Evolutionary conservation across 148 eudicot species (phyloP), one percentile per base, ranked within the genome.

Genomic region (Amaranthus palmeri): DNA sequence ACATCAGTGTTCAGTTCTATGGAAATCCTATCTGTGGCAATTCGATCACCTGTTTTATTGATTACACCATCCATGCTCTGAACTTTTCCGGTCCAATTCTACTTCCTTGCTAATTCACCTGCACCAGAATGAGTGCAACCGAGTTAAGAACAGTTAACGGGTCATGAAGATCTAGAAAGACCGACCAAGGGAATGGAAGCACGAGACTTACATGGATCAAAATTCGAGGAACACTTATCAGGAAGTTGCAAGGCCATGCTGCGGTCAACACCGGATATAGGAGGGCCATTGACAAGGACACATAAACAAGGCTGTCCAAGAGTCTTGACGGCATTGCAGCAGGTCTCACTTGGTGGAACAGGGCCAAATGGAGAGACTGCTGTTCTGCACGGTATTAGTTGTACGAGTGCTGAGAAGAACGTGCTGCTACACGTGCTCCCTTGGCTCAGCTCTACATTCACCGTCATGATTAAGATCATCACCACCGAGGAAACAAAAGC

Each of bases 191-290:
- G 65, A 7, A 11, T 64, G 54, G 58, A 53, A 43, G 14, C 36
- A 25, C 36, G 49, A 69, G 59, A 66, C 5, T 72, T 79, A 88
- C 96, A 93, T 79, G 96, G 96, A 54, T 86, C 89, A 47, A 93
- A 93, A 84, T 82, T 87, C 44, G 84, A 69, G 40, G 81, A 58
- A 76, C 98, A 93, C 80, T 90, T 93, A 6, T 84, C 87, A 4
- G 98, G 96, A n/a, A 93, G 90, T 84, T 85, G 90, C 86, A 88
- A 59, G 49, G 96, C 96, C 96, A 93, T 88, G 87, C 68, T 81
- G n/a, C 92, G 86, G 76, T 93, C 98, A 57, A 93, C 92, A 7
- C 98, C 96, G 6, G 96, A 72, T 51, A 93, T 87, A 3, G 92
- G 92, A 63, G 98, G 98, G 70, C 98, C 98, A 48, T 83, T 90